phyloP scores from a whole-genome alignment of 2,329 filamentous ascomycete species.

The Stemphylium lycopersici region DNA sequence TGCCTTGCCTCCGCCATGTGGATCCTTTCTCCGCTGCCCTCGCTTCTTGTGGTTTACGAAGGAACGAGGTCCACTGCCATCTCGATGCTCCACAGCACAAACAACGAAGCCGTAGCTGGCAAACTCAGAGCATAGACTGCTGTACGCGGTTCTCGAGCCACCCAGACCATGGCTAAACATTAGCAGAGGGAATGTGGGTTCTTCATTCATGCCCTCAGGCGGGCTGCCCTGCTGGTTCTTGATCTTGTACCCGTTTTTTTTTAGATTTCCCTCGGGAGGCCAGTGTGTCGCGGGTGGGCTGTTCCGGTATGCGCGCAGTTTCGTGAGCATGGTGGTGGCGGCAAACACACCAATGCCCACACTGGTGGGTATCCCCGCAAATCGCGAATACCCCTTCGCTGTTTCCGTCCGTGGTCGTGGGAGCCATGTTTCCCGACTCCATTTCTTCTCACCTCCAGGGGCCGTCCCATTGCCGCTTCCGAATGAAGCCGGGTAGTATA shows the following conservation, averaged over 20 bases:
- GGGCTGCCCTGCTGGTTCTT: slow-evolving; percentile 52
- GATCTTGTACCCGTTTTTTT: slow-evolving; percentile 48
- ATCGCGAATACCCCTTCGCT: slow-evolving; percentile 67
- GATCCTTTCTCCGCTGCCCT: slow-evolving; percentile 17
- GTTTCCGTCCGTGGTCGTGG: slow-evolving; percentile 63
- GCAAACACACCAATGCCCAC: slow-evolving; percentile 61
- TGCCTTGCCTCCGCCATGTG: slow-evolving; percentile 23
- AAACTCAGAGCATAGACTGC: slow-evolving; percentile 68
- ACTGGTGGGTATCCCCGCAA: slow-evolving; percentile 58
- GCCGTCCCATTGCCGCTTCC: slow-evolving; percentile 48
- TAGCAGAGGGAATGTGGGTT: slow-evolving; percentile 65
- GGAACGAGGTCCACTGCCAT: slow-evolving; percentile 67
- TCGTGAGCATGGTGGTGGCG: slow-evolving; percentile 67
- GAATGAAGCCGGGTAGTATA: slow-evolving; percentile 68
- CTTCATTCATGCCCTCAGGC: slow-evolving; percentile 36
- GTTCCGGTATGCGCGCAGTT: slow-evolving; percentile 69
- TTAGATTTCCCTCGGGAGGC: slow-evolving; percentile 53
- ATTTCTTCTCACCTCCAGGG: slow-evolving; percentile 51
- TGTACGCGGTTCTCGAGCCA: slow-evolving; percentile 67
- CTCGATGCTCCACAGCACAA: slow-evolving; percentile 68
- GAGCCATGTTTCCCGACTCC: slow-evolving; percentile 66
- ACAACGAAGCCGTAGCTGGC: slow-evolving; percentile 71
- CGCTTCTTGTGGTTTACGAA: slow-evolving; percentile 63
- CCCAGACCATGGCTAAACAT: slow-evolving; percentile 72
- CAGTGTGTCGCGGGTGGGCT: slow-evolving; percentile 62